phyloP scores from a whole-genome alignment of 768 basidiomycete species.

The Naganishia randhawae region DNA sequence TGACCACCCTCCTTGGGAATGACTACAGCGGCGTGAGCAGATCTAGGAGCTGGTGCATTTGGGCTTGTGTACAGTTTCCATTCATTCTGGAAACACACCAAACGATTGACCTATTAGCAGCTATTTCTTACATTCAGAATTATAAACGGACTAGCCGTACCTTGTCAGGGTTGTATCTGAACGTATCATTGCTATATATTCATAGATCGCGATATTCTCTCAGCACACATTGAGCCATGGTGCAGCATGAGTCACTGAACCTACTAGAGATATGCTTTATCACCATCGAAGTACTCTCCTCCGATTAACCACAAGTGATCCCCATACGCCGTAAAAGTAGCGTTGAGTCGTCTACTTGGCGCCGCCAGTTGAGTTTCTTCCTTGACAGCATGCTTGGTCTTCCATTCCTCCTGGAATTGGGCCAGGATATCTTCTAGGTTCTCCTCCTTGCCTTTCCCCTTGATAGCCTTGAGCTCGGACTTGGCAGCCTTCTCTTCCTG shows the following conservation, averaged over 20 bases:
- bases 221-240: not conserved
- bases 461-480: conserved; percentile 50
- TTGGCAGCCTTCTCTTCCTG: conserved; percentile 36
- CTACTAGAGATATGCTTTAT: conserved; percentile 59
- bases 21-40: conserved; percentile 76
- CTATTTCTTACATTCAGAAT: too few species aligned
- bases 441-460: conserved; percentile 53
- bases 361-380: conserved; percentile 80
- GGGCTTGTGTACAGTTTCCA: conserved; percentile 82
- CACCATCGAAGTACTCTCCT: conserved; percentile 77
- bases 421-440: conserved; percentile 82
- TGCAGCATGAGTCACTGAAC: not conserved
- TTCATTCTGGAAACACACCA: conserved; percentile 58
- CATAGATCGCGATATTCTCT: not conserved
- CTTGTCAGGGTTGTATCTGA: conserved; percentile 78
- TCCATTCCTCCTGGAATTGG: conserved; percentile 68
- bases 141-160: conserved; percentile 50
- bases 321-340: conserved; percentile 73
- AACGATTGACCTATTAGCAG: too few species aligned
- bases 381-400: conserved; percentile 68
- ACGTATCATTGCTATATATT: conserved; percentile 73
- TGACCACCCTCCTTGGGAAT: conserved; percentile 78
- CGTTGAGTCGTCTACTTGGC: conserved; percentile 76
- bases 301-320: conserved; percentile 65
- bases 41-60: conserved; percentile 80